Evolutionary conservation across 1,284 basidiomycete species (phyloP), one percentile per base, ranked within the genome.

Genomic region (Malassezia dermatis): DNA sequence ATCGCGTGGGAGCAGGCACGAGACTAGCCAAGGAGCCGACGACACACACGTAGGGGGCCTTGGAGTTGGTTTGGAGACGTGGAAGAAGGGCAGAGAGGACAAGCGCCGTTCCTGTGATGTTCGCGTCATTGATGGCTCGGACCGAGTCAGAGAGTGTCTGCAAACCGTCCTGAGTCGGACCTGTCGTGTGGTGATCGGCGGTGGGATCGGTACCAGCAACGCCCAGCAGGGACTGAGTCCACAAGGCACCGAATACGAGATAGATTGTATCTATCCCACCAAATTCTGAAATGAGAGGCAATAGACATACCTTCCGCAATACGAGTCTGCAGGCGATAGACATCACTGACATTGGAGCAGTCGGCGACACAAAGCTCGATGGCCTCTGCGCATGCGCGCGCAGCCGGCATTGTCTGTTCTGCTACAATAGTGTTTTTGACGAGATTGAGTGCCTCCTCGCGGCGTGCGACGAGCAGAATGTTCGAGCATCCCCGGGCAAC

Each of bases 211-310:
- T 77, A 0, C 83, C 83, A 15, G 86, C 84, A 6, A 86, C 76
- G 15, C 81, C 80, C 68, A 90, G 78, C 12, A 93, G 76, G 0
- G 88, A 84, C 42, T 81, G 81, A 0, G 88, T 79, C 7, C 87
- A 84, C 1, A 86, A 87, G 0, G 89, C 85, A 6, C 89, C 89
- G 2, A 88, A 88, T 45, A 82, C 81, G 48, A 93, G 81, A 39
- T 89, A 78, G 1, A 91, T 69, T 0, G 89, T 91, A 70, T 93
- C 89, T 1, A 91, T 62, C 11, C 88, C 86, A 2, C 76, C 77
- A 85, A 87, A 89, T 24, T 55, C 35, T 19, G 3, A 13, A 12
- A n/a, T 40, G 11, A 45, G 43, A 19, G 15, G 43, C 6, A 4
- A 21, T 5, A 4, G 4, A 43, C 41, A 7, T 43, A 43, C 41